Base-by-base conservation (phyloP, 2,329 filamentous ascomycete genomes). In the Celoporthe dispersa region DNA sequence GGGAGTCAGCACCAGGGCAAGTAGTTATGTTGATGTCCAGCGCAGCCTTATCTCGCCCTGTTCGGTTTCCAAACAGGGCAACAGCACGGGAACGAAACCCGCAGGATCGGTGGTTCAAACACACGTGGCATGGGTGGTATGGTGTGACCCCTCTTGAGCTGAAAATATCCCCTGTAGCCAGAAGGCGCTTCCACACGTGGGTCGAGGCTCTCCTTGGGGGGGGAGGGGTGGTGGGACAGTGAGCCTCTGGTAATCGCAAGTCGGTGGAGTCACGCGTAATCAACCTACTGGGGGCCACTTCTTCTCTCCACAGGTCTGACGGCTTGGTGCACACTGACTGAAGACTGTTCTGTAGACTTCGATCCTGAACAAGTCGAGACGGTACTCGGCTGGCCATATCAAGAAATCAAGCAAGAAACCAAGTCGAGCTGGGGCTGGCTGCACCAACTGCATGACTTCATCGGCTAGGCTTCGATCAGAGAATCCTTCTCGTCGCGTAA, bases 91-190 rank as follows among this genome's bases (percentile, higher is more conserved):
- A 31, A 28, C 31, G 53, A 57, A 33, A 31, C 28, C 5, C 53
- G 53, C 25, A 57, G 53, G 53, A 57, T 57, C 6, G 1, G 14
- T 57, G 53, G 53, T 31, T 16, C 53, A 57, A 19, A 31, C 53
- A 57, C 53, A 57, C 53, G 25, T 57, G 53, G 53, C 53, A 16
- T 57, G 53, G 28, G 53, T 33, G 53, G 53, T 57, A 19, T 19
- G 53, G 53, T 57, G 14, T 16, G 25, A 31, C 28, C 53, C 53
- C 12, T 31, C 28, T 57, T 14, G 25, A 57, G 53, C 53, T 57
- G 53, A 57, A 31, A 57, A 57, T 14, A 19, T 19, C 53, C 53
- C 53, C 53, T 57, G 53, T 2, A 31, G 28, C 53, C 28, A 57
- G 12, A 31, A 31, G 12, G 53, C 53, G 14, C 12, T 33, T 31